Evolutionary conservation across 257 asterid genomes (phyloP).

Genomic region (Jaltomata sinuosa): DNA sequence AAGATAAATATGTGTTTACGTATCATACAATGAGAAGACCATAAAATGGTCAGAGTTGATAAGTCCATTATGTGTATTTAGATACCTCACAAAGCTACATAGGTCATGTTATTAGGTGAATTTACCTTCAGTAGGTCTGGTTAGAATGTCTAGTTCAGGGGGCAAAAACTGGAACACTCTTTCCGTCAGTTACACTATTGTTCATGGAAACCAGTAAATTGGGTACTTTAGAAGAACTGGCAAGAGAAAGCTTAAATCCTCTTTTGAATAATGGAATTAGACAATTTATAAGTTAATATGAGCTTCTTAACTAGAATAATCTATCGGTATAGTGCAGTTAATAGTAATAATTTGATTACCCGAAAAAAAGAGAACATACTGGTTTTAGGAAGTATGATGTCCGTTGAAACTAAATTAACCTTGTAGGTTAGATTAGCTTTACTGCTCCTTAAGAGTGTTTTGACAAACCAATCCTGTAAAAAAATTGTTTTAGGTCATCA

Average conservation of each 20-base stretch:
- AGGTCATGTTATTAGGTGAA: background rate
- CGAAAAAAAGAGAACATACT: background rate
- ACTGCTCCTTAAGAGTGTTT: background rate
- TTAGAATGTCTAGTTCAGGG: background rate
- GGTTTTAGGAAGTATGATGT: background rate
- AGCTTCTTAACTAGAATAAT: background rate
- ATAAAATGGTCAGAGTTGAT: background rate
- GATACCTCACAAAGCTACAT: background rate
- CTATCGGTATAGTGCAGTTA: background rate
- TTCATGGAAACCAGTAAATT: background rate
- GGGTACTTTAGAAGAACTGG: background rate
- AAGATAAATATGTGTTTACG: background rate
- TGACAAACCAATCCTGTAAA: background rate
- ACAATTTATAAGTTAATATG: background rate
- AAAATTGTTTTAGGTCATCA: background rate
- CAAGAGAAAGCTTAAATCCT: background rate
- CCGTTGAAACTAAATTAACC: background rate
- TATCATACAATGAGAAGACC: background rate
- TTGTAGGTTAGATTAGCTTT: background rate
- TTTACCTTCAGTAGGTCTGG: background rate
- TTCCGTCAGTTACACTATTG: background rate
- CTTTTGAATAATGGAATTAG: background rate
- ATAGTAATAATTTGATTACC: background rate
- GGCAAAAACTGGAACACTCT: background rate
- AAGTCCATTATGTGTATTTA: background rate